A percentile compares a stretch with the other conserved stretches of the same genome.
Evolutionary conservation across 2,329 filamentous ascomycete species (phyloP).

Genomic region (Annulohypoxylon truncatum): DNA sequence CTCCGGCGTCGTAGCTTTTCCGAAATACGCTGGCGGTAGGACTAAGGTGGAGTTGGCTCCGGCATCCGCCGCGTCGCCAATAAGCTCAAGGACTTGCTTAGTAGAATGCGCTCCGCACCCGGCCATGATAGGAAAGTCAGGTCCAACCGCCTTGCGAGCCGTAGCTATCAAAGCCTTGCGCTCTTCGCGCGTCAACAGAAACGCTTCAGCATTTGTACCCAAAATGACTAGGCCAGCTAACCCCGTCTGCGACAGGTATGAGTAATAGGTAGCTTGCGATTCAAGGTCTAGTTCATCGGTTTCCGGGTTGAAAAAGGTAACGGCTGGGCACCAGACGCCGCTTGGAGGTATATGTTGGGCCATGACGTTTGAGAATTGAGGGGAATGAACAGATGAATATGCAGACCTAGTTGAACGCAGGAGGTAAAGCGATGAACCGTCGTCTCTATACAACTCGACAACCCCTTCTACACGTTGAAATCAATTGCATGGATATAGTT

Average conservation of each 20-base stretch:
- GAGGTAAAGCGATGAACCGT: background rate
- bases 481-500: background rate
- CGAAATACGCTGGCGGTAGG: conserved; percentile 73
- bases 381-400: background rate
- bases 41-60: conserved; percentile 72
- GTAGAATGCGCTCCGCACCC: conserved; percentile 75
- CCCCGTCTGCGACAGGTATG: conserved; percentile 57
- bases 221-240: conserved; percentile 51
- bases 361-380: background rate
- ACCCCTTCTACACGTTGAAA: background rate
- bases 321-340: conserved; percentile 62
- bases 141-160: conserved; percentile 64
- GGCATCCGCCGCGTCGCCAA: conserved; percentile 67
- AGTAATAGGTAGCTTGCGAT: conserved; percentile 61
- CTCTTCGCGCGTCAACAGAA: conserved; percentile 69
- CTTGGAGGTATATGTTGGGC: conserved; percentile 44
- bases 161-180: conserved; percentile 65
- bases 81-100: conserved; percentile 69
- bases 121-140: conserved; percentile 69
- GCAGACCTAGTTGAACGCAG: background rate
- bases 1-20: conserved; percentile 67
- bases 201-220: conserved; percentile 54
- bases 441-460: background rate
- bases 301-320: conserved; percentile 63
- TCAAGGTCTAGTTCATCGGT: conserved; percentile 60